Evolutionary conservation across 2,329 filamentous ascomycete genomes (phyloP), one percentile per base, ranked within the genome.

Genomic region (Lachnum nothofagi): DNA sequence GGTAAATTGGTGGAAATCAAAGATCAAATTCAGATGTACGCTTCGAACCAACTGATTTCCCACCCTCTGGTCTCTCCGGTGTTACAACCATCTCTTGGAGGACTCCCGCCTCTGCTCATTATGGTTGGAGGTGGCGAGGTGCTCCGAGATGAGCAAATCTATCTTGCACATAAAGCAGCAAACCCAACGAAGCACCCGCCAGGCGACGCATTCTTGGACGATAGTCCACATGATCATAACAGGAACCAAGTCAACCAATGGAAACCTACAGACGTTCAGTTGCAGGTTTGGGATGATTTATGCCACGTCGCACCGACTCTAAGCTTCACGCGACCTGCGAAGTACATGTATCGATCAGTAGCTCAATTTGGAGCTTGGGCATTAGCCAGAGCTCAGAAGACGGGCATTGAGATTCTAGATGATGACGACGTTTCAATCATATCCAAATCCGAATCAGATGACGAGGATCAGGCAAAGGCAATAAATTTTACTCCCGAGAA

Each of bases 321-420:
- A n/a, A 95, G 88, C 60, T 97, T 95, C 66, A 97, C 91, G 0
- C 79, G 85, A n/a, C 93, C 93, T 0, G 93, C 91, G 39, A 97
- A 97, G 66, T 87, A 86, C 69, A 96, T 97, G 90, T 97, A 89
- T 65, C 80, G 91, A 41, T 88, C 88, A 1, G 82, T 96, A 44
- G 87, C 93, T 0, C 91, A 96, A 59, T 97, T 98, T 62, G 86
- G 90, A 2, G 89, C 91, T 0, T 97, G 91, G 91, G 86, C 86
- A 0, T 75, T 96, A 19, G 88, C 91, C 1, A 77, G 85, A 56
- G 89, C 90, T 0, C 91, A 96, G 63, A 78, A 88, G 51, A 80
- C 78, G 1, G 80, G 81, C 1, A 91, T 95, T 46, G 86, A 93
- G 16, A 91, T 95, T 29, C 67, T 85, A 29, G 85, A 91, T 52